Evolutionary conservation across 805 yeast species (phyloP), one percentile per base, ranked within the genome.

Genomic region (Hanseniaspora jakobsenii): DNA sequence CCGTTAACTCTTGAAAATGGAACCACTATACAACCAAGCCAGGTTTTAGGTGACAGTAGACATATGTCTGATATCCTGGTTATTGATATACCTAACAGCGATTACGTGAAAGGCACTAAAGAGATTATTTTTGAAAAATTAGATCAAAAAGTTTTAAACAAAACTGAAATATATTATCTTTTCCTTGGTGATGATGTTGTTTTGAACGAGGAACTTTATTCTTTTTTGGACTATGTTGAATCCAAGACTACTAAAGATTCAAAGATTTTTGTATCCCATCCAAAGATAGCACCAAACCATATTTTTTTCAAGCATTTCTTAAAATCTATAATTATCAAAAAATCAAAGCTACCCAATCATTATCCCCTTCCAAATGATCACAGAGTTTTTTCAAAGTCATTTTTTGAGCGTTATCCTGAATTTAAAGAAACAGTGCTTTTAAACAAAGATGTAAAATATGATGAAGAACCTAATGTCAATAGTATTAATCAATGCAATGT

Each of bases 21-120:
- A 1, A 68, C 65, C 1, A 55, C 67, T 0, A 65, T 91, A 0
- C 54, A 60, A 2, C 81, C 95, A 0, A 72, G 72, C 1, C 81
- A 85, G 54, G 95, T 91, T 2, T 51, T 87, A 44, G 86, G 73
- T 2, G 72, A 75, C 8, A 64, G 75, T 6, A 71, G 77, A 46
- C 48, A 56, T 1, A 81, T 81, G 46, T 69, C 75, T 1, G 73
- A 79, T 27, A 63, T 82, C 12, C 56, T 85, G 22, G 66, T 89
- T 2, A 52, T 89, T 6, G 96, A 89, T 54, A 70, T 85, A 19
- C 95, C 95, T 0, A 63, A 67, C 14, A 44, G 49, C 0, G 58
- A 55, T 0, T 81, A 78, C 53, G 57, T 75, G 13, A 51, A 59
- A 6, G 62, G 61, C 4, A 50, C 52, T 16, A 60, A 60, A 4